Evolutionary conservation across 2,329 filamentous ascomycete species (phyloP).

Genomic region (Aspergillus ruber): DNA sequence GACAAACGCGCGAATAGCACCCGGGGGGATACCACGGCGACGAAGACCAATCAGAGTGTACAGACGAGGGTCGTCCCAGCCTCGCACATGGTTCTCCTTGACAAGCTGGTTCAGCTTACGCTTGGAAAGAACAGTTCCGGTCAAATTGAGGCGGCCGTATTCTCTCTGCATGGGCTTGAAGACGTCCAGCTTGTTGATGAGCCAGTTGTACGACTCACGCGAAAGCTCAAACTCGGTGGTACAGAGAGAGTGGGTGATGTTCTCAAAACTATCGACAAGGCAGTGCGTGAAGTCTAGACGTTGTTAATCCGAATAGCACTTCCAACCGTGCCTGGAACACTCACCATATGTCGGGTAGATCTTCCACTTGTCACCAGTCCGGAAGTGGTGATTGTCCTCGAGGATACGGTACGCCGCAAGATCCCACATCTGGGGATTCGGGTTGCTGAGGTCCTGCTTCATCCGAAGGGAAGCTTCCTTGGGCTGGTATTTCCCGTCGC

Average conservation of each 20-base stretch:
- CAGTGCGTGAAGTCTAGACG: constrained; percentile 39
- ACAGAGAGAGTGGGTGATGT: constrained; percentile 85
- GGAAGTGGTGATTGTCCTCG: constrained; percentile 39
- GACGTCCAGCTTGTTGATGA: constrained; percentile 73
- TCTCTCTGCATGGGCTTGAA: constrained; percentile 94
- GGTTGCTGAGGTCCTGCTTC: constrained; percentile 77
- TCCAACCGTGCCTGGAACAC: background rate
- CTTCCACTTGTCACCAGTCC: constrained; percentile 76
- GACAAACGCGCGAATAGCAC: constrained; percentile 81
- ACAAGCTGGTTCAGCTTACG: constrained; percentile 76
- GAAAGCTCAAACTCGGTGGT: constrained; percentile 87
- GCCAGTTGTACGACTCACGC: constrained; percentile 82
- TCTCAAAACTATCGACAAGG: constrained; percentile 85
- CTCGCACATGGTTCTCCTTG: constrained; percentile 67
- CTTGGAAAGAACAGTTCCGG: constrained; percentile 82
- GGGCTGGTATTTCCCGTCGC: constrained; percentile 81
- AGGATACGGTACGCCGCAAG: constrained; percentile 82
- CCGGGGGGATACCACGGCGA: constrained; percentile 78
- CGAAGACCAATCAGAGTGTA: constrained; percentile 82
- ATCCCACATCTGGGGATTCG: constrained; percentile 97
- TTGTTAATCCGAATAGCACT: background rate
- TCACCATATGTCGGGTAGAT: constrained; percentile 89
- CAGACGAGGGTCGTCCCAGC: constrained; percentile 85
- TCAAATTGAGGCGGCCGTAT: constrained; percentile 70
- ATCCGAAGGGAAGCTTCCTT: constrained; percentile 81